Conservation (phyloP, 352 stramenopile species). For the Phytophthora foliorum region DNA sequence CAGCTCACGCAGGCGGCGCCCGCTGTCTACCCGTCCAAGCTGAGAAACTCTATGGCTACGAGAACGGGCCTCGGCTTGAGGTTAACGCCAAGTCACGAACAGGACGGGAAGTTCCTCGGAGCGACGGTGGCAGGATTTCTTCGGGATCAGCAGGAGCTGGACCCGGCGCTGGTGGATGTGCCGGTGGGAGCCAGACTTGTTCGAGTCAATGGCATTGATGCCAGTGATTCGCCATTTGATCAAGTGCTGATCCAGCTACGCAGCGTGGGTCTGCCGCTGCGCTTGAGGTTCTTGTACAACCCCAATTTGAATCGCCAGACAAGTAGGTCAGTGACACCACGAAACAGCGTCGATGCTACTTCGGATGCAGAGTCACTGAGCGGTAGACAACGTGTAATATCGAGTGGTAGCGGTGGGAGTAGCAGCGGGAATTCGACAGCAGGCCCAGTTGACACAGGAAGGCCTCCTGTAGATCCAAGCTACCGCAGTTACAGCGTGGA, state of each 20-base stretch:
- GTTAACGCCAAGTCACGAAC: conserved; percentile 67
- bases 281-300: conserved; percentile 76
- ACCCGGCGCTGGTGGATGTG: conserved; percentile 65
- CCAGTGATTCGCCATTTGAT: conserved; percentile 69
- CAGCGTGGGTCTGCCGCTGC: conserved; percentile 57
- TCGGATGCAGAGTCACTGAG: conserved; percentile 20
- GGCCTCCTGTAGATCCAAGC: conserved; percentile 3
- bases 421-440: conserved; percentile 27
- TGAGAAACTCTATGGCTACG: conserved; percentile 69
- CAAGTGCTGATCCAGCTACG: conserved; percentile 68
- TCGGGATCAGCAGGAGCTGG: conserved; percentile 62
- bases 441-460: conserved; percentile 1
- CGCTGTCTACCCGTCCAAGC: conserved; percentile 69
- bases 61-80: conserved; percentile 65
- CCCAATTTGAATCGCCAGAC: conserved; percentile 53
- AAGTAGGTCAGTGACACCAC: conserved; percentile 13
- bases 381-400: conserved; percentile 14
- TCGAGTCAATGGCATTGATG: conserved; percentile 78
- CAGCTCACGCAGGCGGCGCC: conserved; percentile 54
- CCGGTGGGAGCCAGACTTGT: conserved; percentile 72
- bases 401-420: conserved; percentile 21
- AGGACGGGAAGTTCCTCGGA: conserved; percentile 70
- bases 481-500: conserved; percentile 71
- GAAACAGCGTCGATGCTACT: conserved; percentile 17
- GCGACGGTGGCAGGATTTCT: conserved; percentile 78